Percentiles rank a stretch among this genome's conserved stretches.
Conservation (phyloP, 164 flowering plant species). For the Aristolochia californica region DNA sequence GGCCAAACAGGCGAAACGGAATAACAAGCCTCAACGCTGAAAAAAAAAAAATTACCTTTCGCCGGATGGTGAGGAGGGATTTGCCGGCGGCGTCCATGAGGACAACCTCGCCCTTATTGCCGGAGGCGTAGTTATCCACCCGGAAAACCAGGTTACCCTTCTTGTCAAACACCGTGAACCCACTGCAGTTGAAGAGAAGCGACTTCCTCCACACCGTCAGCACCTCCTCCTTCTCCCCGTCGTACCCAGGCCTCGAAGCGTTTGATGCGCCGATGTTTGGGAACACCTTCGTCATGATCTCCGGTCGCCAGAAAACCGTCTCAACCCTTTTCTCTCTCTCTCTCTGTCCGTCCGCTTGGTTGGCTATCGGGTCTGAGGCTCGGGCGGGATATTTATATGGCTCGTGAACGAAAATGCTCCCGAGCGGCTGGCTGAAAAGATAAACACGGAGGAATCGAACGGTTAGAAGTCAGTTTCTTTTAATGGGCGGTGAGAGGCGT, state of each 20-base stretch:
- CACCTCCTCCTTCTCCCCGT: conserved; percentile 5
- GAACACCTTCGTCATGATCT: conserved; percentile 13
- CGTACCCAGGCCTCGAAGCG: neutral
- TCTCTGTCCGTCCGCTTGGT: no score
- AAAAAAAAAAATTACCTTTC: conserved; percentile 41
- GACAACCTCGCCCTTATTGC: conserved; percentile 35
- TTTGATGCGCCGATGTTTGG: conserved; percentile 9
- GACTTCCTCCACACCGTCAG: conserved; percentile 91
- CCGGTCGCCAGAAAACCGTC: neutral
- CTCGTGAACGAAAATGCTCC: no score
- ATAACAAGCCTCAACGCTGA: neutral
- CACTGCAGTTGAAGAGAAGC: conserved; percentile 58
- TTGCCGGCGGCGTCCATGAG: conserved; percentile 75
- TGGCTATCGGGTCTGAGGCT: no score
- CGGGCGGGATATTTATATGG: no score
- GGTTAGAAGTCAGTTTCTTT: no score
- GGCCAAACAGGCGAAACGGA: no score
- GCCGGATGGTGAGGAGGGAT: conserved; percentile 71
- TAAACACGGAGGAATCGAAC: no score
- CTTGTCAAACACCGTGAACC: conserved; percentile 68
- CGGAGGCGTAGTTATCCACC: conserved; percentile 62
- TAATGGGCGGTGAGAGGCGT: no score
- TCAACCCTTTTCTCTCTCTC: no score
- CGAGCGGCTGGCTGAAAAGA: no score
- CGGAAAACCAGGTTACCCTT: conserved; percentile 58